Conservation (phyloP, 192 early-diverging fungal genomes). For the Fimicolochytrium jonesii region DNA sequence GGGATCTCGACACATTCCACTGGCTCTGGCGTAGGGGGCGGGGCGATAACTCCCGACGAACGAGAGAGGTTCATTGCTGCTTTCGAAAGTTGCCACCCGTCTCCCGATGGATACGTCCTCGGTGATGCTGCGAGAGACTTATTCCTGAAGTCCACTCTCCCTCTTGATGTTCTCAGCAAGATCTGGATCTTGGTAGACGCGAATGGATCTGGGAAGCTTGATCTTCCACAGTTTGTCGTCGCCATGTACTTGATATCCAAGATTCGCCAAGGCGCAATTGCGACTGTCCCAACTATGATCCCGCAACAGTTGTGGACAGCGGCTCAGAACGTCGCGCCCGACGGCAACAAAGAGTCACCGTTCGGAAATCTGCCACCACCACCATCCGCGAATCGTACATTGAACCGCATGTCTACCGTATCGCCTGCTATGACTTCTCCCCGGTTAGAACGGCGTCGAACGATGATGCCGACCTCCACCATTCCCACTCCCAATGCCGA, state of each 20-base stretch:
- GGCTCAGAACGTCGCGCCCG: no score
- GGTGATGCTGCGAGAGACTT: constrained; percentile 70
- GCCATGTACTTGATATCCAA: constrained; percentile 87
- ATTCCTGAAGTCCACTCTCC: constrained; percentile 78
- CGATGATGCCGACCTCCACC: no score
- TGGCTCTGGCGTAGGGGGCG: not conserved
- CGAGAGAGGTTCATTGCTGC: constrained; percentile 58
- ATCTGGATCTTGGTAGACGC: constrained; percentile 87
- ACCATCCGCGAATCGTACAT: not conserved
- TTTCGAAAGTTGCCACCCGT: constrained; percentile 56
- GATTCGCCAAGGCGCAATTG: constrained; percentile 67
- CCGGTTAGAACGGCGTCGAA: constrained; percentile 25
- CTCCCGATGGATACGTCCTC: constrained; percentile 45
- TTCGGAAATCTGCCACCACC: no score
- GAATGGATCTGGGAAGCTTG: constrained; percentile 62
- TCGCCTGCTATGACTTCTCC: constrained; percentile 12
- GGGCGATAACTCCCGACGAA: constrained; percentile 37
- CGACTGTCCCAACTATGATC: constrained; percentile 63
- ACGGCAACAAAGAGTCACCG: no score
- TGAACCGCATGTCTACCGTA: constrained; percentile 18
- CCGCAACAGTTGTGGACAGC: constrained; percentile 62
- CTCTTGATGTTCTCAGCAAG: constrained; percentile 65
- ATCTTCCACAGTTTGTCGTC: constrained; percentile 79
- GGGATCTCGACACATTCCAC: constrained; percentile 4
- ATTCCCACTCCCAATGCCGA: constrained; percentile 6